phyloP scores from a whole-genome alignment of 306 rosid species.

The Lathyrus aphaca region DNA sequence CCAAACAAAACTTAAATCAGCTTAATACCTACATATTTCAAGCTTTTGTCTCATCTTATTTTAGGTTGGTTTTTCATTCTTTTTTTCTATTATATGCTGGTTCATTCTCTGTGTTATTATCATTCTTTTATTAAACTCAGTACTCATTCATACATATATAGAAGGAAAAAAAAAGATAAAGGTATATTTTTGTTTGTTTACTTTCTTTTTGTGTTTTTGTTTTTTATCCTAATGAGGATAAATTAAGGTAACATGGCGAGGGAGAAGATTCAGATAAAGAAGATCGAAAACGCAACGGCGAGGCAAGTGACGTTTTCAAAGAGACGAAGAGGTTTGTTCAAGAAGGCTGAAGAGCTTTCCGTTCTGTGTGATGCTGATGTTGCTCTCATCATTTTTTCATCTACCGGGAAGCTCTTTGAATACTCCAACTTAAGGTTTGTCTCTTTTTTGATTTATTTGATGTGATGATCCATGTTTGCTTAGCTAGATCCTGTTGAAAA shows the following conservation, averaged over 20 bases:
- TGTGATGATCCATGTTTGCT: neutral
- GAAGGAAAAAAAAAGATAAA: neutral
- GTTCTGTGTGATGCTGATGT: conserved; percentile 95
- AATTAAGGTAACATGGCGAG: conserved; percentile 64
- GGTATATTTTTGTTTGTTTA: conserved; percentile 3
- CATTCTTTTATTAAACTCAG: neutral
- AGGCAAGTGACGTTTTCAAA: conserved; percentile 95
- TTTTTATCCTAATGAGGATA: conserved; percentile 3
- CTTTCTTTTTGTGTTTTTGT: neutral
- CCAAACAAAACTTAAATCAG: conserved; percentile 47
- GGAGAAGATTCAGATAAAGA: conserved; percentile 96
- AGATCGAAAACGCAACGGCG: conserved; percentile 89
- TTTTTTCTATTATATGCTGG: conserved; percentile 35
- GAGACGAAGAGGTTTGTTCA: conserved; percentile 83
- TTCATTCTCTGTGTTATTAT: conserved; percentile 36
- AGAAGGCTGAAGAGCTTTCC: conserved; percentile 94
- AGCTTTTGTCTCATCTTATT: conserved; percentile 34
- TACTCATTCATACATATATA: neutral
- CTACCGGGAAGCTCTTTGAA: conserved; percentile 86
- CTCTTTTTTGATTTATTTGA: neutral
- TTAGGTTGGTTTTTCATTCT: conserved; percentile 42
- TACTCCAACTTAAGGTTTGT: conserved; percentile 76
- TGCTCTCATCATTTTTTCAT: conserved; percentile 77
- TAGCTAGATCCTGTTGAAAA: neutral
- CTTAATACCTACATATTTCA: conserved; percentile 43